Evolutionary conservation across 2,329 filamentous ascomycete species (phyloP).

Genomic region (Simplicillium aogashimaense): DNA sequence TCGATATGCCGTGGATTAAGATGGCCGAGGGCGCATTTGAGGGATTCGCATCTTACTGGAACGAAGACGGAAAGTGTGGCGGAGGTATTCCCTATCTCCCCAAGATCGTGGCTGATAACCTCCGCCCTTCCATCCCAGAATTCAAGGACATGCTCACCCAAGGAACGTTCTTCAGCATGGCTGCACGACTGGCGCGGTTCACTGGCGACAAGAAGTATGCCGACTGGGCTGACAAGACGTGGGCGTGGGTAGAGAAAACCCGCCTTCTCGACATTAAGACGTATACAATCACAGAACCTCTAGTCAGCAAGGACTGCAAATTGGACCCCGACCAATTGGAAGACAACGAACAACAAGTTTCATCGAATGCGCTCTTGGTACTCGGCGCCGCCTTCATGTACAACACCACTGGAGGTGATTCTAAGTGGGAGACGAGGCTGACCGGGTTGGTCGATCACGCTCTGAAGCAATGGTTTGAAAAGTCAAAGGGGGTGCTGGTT

Average conservation of each 20-base stretch:
- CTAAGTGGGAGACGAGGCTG: neutral
- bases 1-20: conserved; percentile 60
- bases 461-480: too few species aligned
- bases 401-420: conserved; percentile 18
- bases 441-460: neutral
- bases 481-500: too few species aligned
- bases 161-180: conserved; percentile 60
- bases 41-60: conserved; percentile 63
- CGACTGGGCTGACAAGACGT: conserved; percentile 64
- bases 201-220: conserved; percentile 72
- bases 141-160: conserved; percentile 63
- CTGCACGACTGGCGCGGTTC: conserved; percentile 63
- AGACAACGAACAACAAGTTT: too few species aligned
- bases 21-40: conserved; percentile 74
- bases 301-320: too few species aligned
- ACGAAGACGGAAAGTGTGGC: conserved; percentile 44
- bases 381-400: conserved; percentile 41
- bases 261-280: conserved; percentile 26
- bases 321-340: too few species aligned
- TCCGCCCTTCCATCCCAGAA: conserved; percentile 59
- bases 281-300: too few species aligned
- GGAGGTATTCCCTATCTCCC: conserved; percentile 49
- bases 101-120: conserved; percentile 70
- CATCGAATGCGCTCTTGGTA: conserved; percentile 41
- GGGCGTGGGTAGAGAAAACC: conserved; percentile 49